These are phyloP conservation scores for Penicillium sp. DNA, from an alignment of 2,329 filamentous ascomycete species.

Conservation along the genomic window DNA sequence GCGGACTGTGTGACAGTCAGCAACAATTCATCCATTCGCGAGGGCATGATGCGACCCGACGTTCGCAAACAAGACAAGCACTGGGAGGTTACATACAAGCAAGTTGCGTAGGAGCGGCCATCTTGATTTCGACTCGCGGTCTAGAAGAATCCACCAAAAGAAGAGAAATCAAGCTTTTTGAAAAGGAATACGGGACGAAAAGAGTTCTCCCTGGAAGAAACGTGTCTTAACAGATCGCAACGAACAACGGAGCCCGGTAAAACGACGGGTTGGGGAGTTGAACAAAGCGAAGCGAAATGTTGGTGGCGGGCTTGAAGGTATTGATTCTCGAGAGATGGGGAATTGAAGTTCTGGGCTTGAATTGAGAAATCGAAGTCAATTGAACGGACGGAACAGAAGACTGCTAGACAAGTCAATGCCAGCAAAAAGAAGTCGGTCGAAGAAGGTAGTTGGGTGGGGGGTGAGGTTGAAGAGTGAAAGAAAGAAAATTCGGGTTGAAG, in stretches of 20 bases:
- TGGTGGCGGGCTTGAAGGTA: slow-evolving; percentile 1
- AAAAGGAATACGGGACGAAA: not conserved
- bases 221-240: not conserved
- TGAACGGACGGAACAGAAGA: slow-evolving; percentile 15
- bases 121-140: slow-evolving; percentile 40
- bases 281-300: slow-evolving; percentile 9
- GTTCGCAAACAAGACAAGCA: not conserved
- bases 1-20: slow-evolving; percentile 57
- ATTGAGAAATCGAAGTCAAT: slow-evolving; percentile 7
- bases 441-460: slow-evolving; percentile 26
- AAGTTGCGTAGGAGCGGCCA: slow-evolving; percentile 91
- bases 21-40: slow-evolving; percentile 14
- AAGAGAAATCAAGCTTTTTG: slow-evolving; percentile 13
- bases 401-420: slow-evolving; percentile 52
- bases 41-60: not conserved
- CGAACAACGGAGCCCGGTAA: not conserved
- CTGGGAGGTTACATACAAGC: slow-evolving; percentile 57
- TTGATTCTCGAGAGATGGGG: slow-evolving; percentile 4
- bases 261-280: slow-evolving; percentile 8
- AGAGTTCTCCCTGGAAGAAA: slow-evolving; percentile 5
- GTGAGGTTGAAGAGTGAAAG: slow-evolving; percentile 21
- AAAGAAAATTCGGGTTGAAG: slow-evolving; percentile 29
- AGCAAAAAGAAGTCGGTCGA: slow-evolving; percentile 39
- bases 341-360: slow-evolving; percentile 4
- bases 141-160: slow-evolving; percentile 12